Percentiles rank a stretch among this genome's conserved stretches.
phyloP scores from a whole-genome alignment of 2,329 filamentous ascomycete genomes.

The Aspergillus ochraceoroseus region DNA sequence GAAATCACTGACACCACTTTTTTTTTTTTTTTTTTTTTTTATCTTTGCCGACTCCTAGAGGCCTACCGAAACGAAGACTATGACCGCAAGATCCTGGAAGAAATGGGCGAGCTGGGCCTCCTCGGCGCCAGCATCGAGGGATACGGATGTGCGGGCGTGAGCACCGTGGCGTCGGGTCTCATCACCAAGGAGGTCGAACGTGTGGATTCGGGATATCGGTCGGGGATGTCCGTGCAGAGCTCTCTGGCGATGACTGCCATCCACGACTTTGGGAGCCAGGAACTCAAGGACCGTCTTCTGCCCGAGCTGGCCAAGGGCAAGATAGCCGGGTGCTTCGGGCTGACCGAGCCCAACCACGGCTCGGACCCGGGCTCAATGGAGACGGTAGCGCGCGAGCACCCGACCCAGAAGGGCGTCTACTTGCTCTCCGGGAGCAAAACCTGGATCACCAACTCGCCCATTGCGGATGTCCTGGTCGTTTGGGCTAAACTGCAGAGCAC shows the following conservation, averaged over 20 bases:
- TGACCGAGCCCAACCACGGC: slow-evolving; percentile 90
- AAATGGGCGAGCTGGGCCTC: slow-evolving; percentile 90
- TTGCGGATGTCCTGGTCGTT: slow-evolving; percentile 75
- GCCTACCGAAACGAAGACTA: slow-evolving; percentile 83
- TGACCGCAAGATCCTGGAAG: slow-evolving; percentile 75
- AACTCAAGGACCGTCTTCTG: slow-evolving; percentile 80
- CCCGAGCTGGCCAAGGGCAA: slow-evolving; percentile 78
- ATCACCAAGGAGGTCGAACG: slow-evolving; percentile 88
- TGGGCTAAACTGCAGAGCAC: slow-evolving; percentile 92
- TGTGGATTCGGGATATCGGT: slow-evolving; percentile 86
- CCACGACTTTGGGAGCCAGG: slow-evolving; percentile 76
- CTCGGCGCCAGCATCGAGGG: slow-evolving; percentile 81
- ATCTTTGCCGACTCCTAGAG: slow-evolving; percentile 50
- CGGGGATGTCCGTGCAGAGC: slow-evolving; percentile 88
- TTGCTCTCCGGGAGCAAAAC: slow-evolving; percentile 79
- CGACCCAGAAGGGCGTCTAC: slow-evolving; percentile 75
- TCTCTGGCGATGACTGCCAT: slow-evolving; percentile 93
- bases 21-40: no score
- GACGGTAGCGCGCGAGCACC: slow-evolving; percentile 76
- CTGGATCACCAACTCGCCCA: slow-evolving; percentile 93
- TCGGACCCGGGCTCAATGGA: slow-evolving; percentile 91
- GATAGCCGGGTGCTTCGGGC: slow-evolving; percentile 75
- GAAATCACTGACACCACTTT: no score
- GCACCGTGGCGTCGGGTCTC: slow-evolving; percentile 79
- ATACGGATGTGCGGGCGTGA: slow-evolving; percentile 82